phyloP scores from a whole-genome alignment of 495 filamentous ascomycete genomes.

The Neurospora sp. region DNA sequence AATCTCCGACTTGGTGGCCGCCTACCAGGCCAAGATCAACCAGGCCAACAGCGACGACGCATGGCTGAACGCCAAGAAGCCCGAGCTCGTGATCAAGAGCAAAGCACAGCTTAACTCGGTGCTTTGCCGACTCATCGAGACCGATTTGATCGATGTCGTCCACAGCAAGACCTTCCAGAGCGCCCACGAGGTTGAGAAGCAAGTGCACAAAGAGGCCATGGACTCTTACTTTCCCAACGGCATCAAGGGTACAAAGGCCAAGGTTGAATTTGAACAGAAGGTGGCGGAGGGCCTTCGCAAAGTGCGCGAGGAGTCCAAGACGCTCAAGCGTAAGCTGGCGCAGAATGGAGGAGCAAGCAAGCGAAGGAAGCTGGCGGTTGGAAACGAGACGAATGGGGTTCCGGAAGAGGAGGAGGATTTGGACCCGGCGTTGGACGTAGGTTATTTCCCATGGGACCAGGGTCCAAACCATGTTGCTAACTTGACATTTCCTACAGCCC shows the following conservation, averaged over 20 bases:
- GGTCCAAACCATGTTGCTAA: conserved; percentile 13
- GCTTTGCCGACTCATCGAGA: conserved; percentile 33
- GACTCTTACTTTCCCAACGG: conserved; percentile 27
- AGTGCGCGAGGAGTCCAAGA: conserved; percentile 33
- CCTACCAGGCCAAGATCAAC: conserved; percentile 25
- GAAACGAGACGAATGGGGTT: conserved; percentile 14
- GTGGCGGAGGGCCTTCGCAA: conserved; percentile 45
- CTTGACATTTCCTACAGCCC: conserved; percentile 17
- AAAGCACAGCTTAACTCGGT: conserved; percentile 25
- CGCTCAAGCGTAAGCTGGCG: conserved; percentile 40
- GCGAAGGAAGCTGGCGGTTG: conserved; percentile 34
- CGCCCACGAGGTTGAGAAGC: conserved; percentile 25
- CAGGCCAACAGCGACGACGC: conserved; percentile 14
- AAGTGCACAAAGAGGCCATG: conserved; percentile 32
- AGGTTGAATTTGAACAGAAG: conserved; percentile 40
- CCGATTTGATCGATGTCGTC: conserved; percentile 35
- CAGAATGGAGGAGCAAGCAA: conserved; percentile 32
- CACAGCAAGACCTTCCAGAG: conserved; percentile 28
- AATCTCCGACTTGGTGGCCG: conserved; percentile 55
- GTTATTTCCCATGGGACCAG: conserved; percentile 6
- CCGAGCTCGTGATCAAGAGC: conserved; percentile 17
- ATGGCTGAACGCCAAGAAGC: conserved; percentile 8
- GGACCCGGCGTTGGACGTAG: conserved; percentile 27
- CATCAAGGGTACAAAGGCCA: conserved; percentile 45
- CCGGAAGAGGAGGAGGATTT: conserved; percentile 26